phyloP scores from a whole-genome alignment of 129 eudicot species.

The Centella asiatica region DNA sequence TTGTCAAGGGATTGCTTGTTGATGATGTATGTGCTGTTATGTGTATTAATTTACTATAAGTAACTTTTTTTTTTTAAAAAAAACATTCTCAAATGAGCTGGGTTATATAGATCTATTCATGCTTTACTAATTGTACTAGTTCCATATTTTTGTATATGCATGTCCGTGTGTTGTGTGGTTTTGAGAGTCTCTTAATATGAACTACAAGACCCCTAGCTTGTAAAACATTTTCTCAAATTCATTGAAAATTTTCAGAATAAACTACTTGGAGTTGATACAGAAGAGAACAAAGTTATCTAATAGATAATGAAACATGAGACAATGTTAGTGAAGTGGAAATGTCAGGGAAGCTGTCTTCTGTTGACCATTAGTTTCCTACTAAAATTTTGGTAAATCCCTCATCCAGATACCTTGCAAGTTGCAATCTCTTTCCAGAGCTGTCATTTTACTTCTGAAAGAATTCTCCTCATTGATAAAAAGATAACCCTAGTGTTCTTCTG shows the following conservation, averaged over 20 bases:
- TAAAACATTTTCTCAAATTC: background rate
- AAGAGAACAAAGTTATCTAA: too few relatives aligned
- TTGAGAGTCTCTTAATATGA: too few relatives aligned
- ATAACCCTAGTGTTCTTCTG: too few relatives aligned
- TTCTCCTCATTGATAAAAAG: too few relatives aligned
- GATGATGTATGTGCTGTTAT: slow-evolving; percentile 55
- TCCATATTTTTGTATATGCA: background rate
- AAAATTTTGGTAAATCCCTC: background rate
- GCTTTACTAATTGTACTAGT: background rate
- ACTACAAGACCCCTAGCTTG: too few relatives aligned
- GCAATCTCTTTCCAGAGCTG: too few relatives aligned
- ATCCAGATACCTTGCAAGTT: background rate
- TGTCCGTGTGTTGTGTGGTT: background rate
- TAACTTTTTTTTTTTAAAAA: background rate
- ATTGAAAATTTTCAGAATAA: background rate
- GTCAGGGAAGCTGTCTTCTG: background rate
- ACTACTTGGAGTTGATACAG: background rate
- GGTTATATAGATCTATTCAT: background rate
- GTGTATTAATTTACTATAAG: slow-evolving; percentile 1
- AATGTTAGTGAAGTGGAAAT: background rate
- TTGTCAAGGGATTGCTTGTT: slow-evolving; percentile 80
- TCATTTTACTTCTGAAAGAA: too few relatives aligned
- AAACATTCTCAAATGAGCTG: background rate
- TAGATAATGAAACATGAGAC: too few relatives aligned
- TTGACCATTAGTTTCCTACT: background rate